Base-by-base conservation (phyloP, 352 stramenopile genomes). In the Phytophthora brassicae region DNA sequence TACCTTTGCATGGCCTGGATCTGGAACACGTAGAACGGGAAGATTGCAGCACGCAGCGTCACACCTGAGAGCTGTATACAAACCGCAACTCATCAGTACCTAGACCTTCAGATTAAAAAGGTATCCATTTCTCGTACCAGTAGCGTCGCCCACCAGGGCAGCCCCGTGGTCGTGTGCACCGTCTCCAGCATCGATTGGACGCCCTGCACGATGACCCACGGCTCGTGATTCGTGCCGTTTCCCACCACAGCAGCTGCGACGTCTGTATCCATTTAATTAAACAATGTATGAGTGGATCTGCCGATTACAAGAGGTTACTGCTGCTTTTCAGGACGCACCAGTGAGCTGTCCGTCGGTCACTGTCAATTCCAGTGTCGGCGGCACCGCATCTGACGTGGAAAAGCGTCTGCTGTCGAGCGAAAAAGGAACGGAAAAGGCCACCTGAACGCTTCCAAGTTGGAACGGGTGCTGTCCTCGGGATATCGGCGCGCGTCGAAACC, bases 131-230 rank as follows among this genome's bases (percentile, higher is more conserved):
- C 14, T 49, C 50, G 2, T 53, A 89, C 81, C 51, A 76, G 56
- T 16, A 92, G 69, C 26, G 81, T 89, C 7, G 84, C 78, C 84
- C 84, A 92, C 84, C 84, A 92, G 1, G 84, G 84, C 61, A 92
- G 57, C 2, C 84, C 84, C 20, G 79, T 89, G 17, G 76, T 79
- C 43, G 51, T 70, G 70, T 92, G 84, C 22, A 92, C 70, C 14
- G 66, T 58, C 41, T 92, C 84, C 22, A 92, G 72, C 42, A 75
- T 45, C 17, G 72, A 64, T 48, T 92, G 84, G 41, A 87, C 77
- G 22, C 59, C 74, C 45, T 90, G 77, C 12, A 92, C 81, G 11
- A 90, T 39, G 14, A 53, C 60, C 72, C 60, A 81, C 16, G 72
- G 66, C 41, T 84, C 75, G n/a, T 68, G n/a, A 16, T 64, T 53